phyloP scores from a whole-genome alignment of 1,139 yeast genomes.

The Kurtzmaniella natalensis region DNA sequence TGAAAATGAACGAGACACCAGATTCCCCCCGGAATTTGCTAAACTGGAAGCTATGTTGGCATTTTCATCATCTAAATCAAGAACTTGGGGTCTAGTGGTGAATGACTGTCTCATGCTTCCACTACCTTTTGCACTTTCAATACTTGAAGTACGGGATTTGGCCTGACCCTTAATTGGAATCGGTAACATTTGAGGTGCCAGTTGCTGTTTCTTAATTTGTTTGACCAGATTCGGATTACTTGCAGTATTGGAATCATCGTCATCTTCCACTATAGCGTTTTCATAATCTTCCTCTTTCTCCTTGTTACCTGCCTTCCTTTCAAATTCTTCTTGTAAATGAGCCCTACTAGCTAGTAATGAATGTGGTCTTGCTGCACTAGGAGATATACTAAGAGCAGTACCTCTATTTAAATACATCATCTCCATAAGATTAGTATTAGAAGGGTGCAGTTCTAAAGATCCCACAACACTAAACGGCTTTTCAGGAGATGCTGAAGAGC shows the following conservation, averaged over 20 bases:
- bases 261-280: slow-evolving; percentile 21
- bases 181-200: neutral
- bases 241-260: slow-evolving; percentile 5
- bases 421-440: slow-evolving; percentile 22
- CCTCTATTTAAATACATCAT: slow-evolving; percentile 20
- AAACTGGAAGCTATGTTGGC: slow-evolving; percentile 29
- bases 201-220: neutral
- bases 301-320: slow-evolving; percentile 3
- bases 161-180: neutral
- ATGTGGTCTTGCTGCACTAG: slow-evolving; percentile 16
- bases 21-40: slow-evolving; percentile 3
- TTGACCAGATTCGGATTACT: too few relatives aligned
- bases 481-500: neutral
- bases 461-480: slow-evolving; percentile 1
- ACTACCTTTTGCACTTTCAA: neutral
- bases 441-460: slow-evolving; percentile 5
- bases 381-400: slow-evolving; percentile 17
- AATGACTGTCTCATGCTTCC: slow-evolving; percentile 1
- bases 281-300: slow-evolving; percentile 15
- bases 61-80: slow-evolving; percentile 37
- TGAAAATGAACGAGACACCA: slow-evolving; percentile 4
- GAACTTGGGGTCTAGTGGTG: slow-evolving; percentile 7
- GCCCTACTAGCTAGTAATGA: slow-evolving; percentile 1
- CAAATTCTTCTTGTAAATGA: slow-evolving; percentile 14
- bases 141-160: neutral